Evolutionary conservation across 2,329 filamentous ascomycete genomes (phyloP), one percentile per base, ranked within the genome.

Genomic region (Penicillium italicum): DNA sequence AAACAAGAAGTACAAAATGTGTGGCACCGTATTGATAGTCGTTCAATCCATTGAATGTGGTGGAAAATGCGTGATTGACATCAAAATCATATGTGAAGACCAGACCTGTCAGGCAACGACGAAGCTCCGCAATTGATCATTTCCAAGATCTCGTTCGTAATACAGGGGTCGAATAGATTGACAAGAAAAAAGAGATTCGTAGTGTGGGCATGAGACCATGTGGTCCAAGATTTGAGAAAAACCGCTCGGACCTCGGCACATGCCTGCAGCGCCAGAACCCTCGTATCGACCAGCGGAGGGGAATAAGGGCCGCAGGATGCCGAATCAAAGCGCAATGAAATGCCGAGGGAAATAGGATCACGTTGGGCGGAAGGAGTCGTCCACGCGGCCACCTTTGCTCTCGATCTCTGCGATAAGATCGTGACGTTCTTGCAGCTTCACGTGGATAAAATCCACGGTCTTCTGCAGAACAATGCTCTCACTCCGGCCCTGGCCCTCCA

Each of bases 401-500:
- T 88, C 84, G 38, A 88, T 79, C 57, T 80, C 76, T 26, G 79
- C 74, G 50, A 89, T 77, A 54, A 90, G 72, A 24, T 77, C 73
- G 52, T 82, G 78, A 18, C 87, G 79, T 68, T 84, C 81, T 45
- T 79, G 75, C 9, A 90, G 72, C 68, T 86, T 79, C 58, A 84
- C 75, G 40, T 79, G 79, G 67, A 89, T 86, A 59, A 80, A 87
- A 14, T 87, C 84, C 30, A 88, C 83, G 0, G 87, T 88, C 61
- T 82, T 82, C 60, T 86, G 84, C 22, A 96, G 79, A n/a, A 96
- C 90, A 18, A 91, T 80, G 28, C 89, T 90, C 72, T 96, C 91
- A 61, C 90, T 94, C 43, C 91, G 85, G 1, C 89, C 91, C 67
- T 92, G 88, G 0, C 91, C 91, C 65, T 90, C 83, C 50, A 95